These are phyloP conservation scores for Penicillium parvum DNA, from an alignment of 495 filamentous ascomycete species.

Conservation along the genomic window DNA sequence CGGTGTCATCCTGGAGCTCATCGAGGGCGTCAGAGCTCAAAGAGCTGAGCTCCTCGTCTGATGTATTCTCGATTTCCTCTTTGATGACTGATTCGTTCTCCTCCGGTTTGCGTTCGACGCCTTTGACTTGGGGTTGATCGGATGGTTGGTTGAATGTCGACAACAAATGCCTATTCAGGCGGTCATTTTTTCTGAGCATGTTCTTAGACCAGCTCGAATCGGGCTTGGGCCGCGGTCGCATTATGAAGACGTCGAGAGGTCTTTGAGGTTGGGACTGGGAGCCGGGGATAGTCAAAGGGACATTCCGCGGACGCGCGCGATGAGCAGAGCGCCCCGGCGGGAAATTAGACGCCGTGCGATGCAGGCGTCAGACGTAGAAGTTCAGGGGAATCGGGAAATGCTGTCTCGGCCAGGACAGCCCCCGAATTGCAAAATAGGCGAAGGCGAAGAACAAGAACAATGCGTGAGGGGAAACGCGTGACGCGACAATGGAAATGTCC, in stretches of 20 bases:
- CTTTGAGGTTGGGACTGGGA: neutral
- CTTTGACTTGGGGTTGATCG: too few relatives aligned
- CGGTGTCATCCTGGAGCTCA: too few relatives aligned
- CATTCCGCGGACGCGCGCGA: constrained; percentile 2
- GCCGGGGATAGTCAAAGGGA: neutral
- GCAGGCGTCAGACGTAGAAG: neutral
- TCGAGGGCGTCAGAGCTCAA: too few relatives aligned
- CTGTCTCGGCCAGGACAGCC: neutral
- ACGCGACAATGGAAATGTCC: constrained; percentile 1
- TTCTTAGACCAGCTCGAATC: constrained; percentile 26
- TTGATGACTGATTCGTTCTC: too few relatives aligned
- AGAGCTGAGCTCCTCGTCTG: too few relatives aligned
- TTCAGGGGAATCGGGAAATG: too few relatives aligned
- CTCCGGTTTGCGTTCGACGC: too few relatives aligned
- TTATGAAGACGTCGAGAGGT: constrained; percentile 10
- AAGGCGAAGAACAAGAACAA: neutral
- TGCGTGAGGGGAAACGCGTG: constrained; percentile 11
- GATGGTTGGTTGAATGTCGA: constrained; percentile 20
- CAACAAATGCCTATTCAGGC: constrained; percentile 8
- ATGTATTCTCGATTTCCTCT: too few relatives aligned
- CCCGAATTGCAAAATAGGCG: neutral
- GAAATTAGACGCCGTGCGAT: neutral
- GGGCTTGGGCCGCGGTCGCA: constrained; percentile 14
- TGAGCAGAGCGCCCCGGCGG: neutral
- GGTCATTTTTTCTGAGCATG: constrained; percentile 10